phyloP scores from a whole-genome alignment of 2,329 filamentous ascomycete species.

The Colletotrichum higginsianum region DNA sequence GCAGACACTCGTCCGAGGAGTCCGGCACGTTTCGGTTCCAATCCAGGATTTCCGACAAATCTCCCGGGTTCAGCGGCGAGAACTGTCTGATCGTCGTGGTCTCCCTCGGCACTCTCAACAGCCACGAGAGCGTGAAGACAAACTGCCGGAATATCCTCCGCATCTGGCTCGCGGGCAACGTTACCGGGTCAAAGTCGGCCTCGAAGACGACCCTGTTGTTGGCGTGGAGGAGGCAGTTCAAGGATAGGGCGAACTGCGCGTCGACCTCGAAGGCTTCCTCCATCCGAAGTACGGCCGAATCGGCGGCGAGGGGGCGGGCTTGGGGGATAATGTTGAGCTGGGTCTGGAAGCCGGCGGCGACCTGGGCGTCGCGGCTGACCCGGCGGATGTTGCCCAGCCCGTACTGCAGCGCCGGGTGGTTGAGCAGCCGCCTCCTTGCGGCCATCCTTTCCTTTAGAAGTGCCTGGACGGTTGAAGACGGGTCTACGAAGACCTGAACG shows the following conservation, averaged over 20 bases:
- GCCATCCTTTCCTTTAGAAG: slow-evolving; percentile 9
- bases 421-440: background rate
- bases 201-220: background rate
- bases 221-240: background rate
- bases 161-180: background rate
- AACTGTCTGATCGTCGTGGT: background rate
- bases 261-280: slow-evolving; percentile 12
- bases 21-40: slow-evolving; percentile 1
- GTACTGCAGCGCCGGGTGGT: slow-evolving; percentile 9
- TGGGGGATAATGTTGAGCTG: slow-evolving; percentile 9
- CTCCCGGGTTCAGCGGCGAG: background rate
- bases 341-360: background rate
- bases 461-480: background rate
- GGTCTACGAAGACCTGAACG: background rate
- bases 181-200: slow-evolving; percentile 2
- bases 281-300: background rate
- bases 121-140: slow-evolving; percentile 1
- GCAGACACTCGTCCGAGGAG: background rate
- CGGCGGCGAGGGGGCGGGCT: background rate
- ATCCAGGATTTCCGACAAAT: background rate
- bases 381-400: slow-evolving; percentile 5
- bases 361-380: background rate
- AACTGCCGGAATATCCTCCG: background rate
- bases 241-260: background rate
- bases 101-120: background rate